phyloP scores from a whole-genome alignment of 495 filamentous ascomycete species.

The Penicillium canariense region DNA sequence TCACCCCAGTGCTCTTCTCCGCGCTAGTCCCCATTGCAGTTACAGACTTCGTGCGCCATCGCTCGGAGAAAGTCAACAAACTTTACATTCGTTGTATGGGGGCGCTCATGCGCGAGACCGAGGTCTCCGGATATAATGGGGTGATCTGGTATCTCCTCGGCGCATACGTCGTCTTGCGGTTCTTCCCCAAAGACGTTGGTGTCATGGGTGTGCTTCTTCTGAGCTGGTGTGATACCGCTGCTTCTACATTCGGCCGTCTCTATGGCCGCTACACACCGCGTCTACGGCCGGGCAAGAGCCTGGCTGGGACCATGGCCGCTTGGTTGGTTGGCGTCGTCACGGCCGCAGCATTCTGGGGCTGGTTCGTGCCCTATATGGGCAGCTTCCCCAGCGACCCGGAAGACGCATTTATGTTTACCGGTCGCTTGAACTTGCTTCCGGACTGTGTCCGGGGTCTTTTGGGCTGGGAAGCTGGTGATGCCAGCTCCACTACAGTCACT shows the following conservation, averaged over 20 bases:
- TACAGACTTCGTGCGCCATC: slow-evolving; percentile 80
- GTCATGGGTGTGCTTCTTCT: slow-evolving; percentile 85
- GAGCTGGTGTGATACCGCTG: slow-evolving; percentile 97
- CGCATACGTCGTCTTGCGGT: slow-evolving; percentile 77
- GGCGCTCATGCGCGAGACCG: slow-evolving; percentile 93
- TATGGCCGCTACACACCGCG: slow-evolving; percentile 82
- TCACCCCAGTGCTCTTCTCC: slow-evolving; percentile 80
- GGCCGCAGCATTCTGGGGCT: slow-evolving; percentile 84
- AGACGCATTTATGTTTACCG: slow-evolving; percentile 77
- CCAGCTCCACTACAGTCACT: slow-evolving; percentile 45
- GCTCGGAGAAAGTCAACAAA: slow-evolving; percentile 74
- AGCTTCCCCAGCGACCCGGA: slow-evolving; percentile 64
- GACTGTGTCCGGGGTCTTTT: slow-evolving; percentile 47
- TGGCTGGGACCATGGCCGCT: slow-evolving; percentile 85
- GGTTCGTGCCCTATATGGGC: slow-evolving; percentile 66
- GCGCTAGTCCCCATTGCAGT: slow-evolving; percentile 82
- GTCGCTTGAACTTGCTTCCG: slow-evolving; percentile 62
- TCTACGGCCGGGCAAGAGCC: slow-evolving; percentile 81
- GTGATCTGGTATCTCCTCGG: slow-evolving; percentile 96
- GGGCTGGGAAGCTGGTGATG: slow-evolving; percentile 42
- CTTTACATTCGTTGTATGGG: slow-evolving; percentile 82
- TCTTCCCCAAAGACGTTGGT: slow-evolving; percentile 92
- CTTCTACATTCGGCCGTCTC: slow-evolving; percentile 84
- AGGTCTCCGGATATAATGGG: slow-evolving; percentile 89
- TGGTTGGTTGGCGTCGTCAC: slow-evolving; percentile 76